phyloP scores from a whole-genome alignment of 2,329 filamentous ascomycete species.

The Neopestalotiopsis rosae region DNA sequence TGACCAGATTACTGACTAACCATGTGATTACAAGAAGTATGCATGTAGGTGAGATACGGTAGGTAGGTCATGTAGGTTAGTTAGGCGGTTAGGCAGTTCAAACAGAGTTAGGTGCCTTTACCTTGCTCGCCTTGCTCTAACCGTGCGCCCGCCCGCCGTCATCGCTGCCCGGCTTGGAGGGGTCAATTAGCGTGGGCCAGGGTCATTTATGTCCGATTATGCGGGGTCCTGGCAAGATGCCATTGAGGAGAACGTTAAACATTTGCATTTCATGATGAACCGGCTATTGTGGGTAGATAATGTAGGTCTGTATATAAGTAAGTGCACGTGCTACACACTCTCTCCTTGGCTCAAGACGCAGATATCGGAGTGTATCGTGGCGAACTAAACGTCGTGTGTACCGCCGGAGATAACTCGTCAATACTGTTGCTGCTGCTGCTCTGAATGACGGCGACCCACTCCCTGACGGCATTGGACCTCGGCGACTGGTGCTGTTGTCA shows the following conservation, averaged over 20 bases:
- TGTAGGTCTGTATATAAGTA: background rate
- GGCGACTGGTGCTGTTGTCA: constrained; percentile 3
- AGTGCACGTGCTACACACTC: background rate
- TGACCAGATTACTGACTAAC: background rate
- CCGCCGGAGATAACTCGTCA: constrained; percentile 16
- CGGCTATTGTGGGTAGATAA: background rate
- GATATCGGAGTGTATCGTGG: background rate
- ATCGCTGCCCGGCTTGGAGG: background rate
- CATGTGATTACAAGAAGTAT: background rate
- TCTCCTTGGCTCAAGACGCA: background rate
- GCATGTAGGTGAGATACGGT: background rate
- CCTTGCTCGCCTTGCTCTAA: background rate
- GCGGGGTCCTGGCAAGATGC: background rate
- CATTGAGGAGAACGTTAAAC: background rate
- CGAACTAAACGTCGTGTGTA: background rate
- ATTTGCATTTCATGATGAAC: background rate
- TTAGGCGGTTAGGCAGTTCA: background rate
- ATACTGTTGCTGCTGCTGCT: background rate
- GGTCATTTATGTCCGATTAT: background rate
- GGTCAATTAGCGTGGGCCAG: background rate
- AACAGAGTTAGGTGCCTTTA: background rate
- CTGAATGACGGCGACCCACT: constrained; percentile 8
- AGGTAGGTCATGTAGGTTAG: background rate
- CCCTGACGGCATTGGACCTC: constrained; percentile 6
- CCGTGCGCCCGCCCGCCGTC: background rate